These are phyloP conservation scores for Posidonia oceanica DNA, from an alignment of 116 monocot genomes.

Conservation along the genomic window DNA sequence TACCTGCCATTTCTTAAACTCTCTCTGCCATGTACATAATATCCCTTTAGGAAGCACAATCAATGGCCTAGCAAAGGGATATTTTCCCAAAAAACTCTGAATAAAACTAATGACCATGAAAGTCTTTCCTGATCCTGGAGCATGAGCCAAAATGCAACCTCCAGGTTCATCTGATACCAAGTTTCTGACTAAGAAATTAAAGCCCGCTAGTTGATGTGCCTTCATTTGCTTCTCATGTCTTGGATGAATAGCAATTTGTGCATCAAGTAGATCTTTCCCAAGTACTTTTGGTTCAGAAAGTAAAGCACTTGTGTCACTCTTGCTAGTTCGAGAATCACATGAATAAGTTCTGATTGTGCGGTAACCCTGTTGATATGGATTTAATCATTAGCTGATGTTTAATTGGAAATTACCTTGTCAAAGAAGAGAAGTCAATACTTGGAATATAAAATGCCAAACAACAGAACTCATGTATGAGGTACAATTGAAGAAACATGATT, in stretches of 20 bases:
- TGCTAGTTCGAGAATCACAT: slow-evolving; percentile 1
- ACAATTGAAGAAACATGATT: too few species aligned
- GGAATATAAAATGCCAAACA: too few species aligned
- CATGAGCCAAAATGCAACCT: slow-evolving; percentile 90
- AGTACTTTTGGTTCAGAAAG: slow-evolving; percentile 3
- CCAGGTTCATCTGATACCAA: slow-evolving; percentile 70
- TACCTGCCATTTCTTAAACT: slow-evolving; percentile 72
- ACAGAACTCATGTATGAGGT: too few species aligned
- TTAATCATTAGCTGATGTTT: not conserved
- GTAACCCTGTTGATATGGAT: not conserved
- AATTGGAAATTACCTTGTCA: too few species aligned
- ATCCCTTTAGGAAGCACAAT: slow-evolving; percentile 89
- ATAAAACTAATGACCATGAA: slow-evolving; percentile 98
- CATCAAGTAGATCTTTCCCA: not conserved
- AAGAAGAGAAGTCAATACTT: too few species aligned
- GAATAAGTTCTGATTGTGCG: slow-evolving; percentile 2
- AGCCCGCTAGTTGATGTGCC: slow-evolving; percentile 83
- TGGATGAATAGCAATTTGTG: slow-evolving; percentile 71
- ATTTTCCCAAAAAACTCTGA: slow-evolving; percentile 82
- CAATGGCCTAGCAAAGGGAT: slow-evolving; percentile 56
- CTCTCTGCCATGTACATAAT: slow-evolving; percentile 63
- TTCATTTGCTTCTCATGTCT: slow-evolving; percentile 70
- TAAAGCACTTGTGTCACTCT: not conserved
- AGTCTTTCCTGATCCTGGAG: slow-evolving; percentile 89
- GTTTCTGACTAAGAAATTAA: slow-evolving; percentile 80